phyloP scores from a whole-genome alignment of 2,329 filamentous ascomycete genomes.

The Leptographium lundbergii region DNA sequence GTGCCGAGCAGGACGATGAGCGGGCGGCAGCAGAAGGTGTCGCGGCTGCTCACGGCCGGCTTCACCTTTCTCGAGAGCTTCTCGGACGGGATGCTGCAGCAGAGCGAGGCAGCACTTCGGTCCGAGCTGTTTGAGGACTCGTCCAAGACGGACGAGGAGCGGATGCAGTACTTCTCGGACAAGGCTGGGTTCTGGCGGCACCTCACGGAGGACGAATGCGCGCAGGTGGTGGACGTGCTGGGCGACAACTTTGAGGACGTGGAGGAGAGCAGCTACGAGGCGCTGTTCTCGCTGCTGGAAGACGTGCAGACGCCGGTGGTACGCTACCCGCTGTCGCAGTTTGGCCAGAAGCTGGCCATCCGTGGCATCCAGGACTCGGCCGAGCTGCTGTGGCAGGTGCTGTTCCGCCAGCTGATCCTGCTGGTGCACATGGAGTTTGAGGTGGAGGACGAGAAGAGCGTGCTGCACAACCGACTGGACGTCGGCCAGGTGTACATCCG shows the following conservation, averaged over 20 bases:
- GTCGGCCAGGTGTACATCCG: constrained; percentile 58
- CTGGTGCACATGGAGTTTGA: constrained; percentile 80
- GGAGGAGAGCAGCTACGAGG: constrained; percentile 39
- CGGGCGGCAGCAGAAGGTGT: constrained; percentile 24
- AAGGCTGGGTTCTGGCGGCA: constrained; percentile 65
- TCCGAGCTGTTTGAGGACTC: constrained; percentile 65
- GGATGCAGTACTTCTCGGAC: constrained; percentile 68
- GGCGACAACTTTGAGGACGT: constrained; percentile 52
- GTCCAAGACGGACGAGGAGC: constrained; percentile 55
- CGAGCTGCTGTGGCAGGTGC: constrained; percentile 56
- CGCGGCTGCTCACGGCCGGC: constrained; percentile 56
- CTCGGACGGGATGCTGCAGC: constrained; percentile 53
- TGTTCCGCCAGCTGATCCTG: constrained; percentile 72
- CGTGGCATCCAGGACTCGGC: constrained; percentile 70
- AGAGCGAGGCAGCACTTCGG: constrained; percentile 54
- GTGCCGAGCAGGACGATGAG: constrained; percentile 23
- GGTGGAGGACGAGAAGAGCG: constrained; percentile 59
- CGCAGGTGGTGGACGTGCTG: constrained; percentile 54
- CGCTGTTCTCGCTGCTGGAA: constrained; percentile 36
- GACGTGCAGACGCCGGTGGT: constrained; percentile 30
- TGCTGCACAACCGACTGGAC: constrained; percentile 44
- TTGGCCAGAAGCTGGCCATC: constrained; percentile 63
- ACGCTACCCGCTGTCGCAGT: constrained; percentile 50
- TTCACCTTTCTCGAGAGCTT: constrained; percentile 58
- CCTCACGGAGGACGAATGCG: constrained; percentile 70